phyloP scores from a whole-genome alignment of 2,329 filamentous ascomycete species.

The Aspergillus ustus region DNA sequence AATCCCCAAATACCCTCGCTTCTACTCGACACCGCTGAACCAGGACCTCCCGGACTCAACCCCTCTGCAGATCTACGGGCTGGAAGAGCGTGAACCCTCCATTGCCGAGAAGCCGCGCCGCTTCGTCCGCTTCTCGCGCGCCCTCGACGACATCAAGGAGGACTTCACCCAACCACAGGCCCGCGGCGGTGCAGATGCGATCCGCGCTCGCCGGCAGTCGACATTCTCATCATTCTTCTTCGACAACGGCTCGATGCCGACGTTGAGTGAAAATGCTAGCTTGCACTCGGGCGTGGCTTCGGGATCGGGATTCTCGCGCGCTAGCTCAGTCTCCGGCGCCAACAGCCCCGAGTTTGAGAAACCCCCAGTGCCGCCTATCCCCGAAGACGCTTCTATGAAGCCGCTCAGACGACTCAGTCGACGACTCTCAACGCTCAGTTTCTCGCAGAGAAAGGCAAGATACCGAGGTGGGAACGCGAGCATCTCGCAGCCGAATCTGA shows the following conservation, averaged over 20 bases:
- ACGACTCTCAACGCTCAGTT: slow-evolving; percentile 33
- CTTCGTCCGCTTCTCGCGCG: slow-evolving; percentile 39
- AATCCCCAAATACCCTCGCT: slow-evolving; percentile 35
- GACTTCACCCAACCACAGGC: slow-evolving; percentile 34
- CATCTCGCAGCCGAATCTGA: slow-evolving; percentile 40
- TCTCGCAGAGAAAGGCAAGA: slow-evolving; percentile 26
- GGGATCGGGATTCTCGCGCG: slow-evolving; percentile 16
- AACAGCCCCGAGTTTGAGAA: slow-evolving; percentile 19
- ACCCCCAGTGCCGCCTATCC: slow-evolving; percentile 15
- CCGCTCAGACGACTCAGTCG: slow-evolving; percentile 30
- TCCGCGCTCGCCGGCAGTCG: slow-evolving; percentile 32
- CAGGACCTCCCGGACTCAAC: slow-evolving; percentile 34
- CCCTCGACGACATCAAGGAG: slow-evolving; percentile 42
- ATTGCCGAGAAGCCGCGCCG: slow-evolving; percentile 35
- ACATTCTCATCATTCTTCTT: slow-evolving; percentile 26
- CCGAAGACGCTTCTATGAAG: slow-evolving; percentile 29
- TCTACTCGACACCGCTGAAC: slow-evolving; percentile 40
- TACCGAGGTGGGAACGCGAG: slow-evolving; percentile 24
- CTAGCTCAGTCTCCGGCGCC: slow-evolving; percentile 6
- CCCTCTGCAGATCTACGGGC: slow-evolving; percentile 38
- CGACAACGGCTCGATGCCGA: slow-evolving; percentile 11
- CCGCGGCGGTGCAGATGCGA: slow-evolving; percentile 28
- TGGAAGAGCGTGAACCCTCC: slow-evolving; percentile 40
- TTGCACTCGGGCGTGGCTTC: not conserved
- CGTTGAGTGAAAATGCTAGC: slow-evolving; percentile 10